These are phyloP conservation scores for Orychophragmus violaceus DNA, from an alignment of 345 rosid species.

Conservation along the genomic window DNA sequence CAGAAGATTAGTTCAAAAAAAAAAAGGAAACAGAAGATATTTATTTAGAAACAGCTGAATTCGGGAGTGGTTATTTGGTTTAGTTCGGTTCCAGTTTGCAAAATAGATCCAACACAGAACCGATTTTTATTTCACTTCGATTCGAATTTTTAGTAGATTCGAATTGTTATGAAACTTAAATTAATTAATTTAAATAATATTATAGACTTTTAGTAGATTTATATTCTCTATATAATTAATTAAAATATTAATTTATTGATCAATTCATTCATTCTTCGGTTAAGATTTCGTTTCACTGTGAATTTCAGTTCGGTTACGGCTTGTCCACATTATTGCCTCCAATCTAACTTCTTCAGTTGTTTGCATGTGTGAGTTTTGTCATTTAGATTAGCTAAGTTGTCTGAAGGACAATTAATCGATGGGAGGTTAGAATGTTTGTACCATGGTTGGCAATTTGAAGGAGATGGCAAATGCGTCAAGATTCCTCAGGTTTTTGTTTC, in stretches of 20 bases:
- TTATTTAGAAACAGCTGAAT: background rate
- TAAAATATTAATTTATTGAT: no score
- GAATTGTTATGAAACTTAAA: no score
- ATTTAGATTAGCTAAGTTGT: constrained; percentile 73
- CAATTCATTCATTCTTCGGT: no score
- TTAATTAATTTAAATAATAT: no score
- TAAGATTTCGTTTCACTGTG: no score
- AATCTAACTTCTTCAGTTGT: background rate
- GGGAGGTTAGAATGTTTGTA: constrained; percentile 88
- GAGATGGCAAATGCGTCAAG: constrained; percentile 79
- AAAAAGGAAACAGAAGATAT: no score
- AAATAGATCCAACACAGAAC: no score
- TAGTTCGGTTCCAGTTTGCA: background rate
- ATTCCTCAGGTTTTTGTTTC: constrained; percentile 67
- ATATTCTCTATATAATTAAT: no score
- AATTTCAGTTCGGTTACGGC: background rate
- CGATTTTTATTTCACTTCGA: no score
- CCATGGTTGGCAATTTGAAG: constrained; percentile 96
- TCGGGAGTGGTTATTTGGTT: background rate
- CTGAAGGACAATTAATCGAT: constrained; percentile 79
- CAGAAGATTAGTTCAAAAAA: no score
- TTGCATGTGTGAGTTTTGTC: background rate
- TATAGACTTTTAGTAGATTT: no score
- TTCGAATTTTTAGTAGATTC: no score
- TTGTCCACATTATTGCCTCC: background rate